Conservation (phyloP, 2,329 filamentous ascomycete species). For the Ophiostoma australiae region DNA sequence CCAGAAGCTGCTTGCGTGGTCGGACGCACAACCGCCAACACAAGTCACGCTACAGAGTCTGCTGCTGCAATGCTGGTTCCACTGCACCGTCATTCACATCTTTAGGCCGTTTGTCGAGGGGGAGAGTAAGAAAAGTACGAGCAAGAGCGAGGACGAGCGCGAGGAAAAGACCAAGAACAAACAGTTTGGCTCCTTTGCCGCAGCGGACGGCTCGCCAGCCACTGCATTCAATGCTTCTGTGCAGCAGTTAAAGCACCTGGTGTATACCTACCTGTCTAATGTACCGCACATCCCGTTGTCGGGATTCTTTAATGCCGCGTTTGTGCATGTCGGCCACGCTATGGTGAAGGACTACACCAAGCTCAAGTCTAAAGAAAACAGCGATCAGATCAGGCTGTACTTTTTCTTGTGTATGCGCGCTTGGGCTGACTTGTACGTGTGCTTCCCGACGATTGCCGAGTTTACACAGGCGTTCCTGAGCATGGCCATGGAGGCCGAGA, state of each 20-base stretch:
- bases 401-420: conserved; percentile 32
- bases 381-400: conserved; percentile 26
- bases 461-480: conserved; percentile 31
- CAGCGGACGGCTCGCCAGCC: background rate
- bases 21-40: conserved; percentile 21
- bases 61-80: conserved; percentile 27
- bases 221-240: background rate
- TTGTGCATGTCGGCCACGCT: conserved; percentile 33
- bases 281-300: conserved; percentile 24
- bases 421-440: conserved; percentile 30
- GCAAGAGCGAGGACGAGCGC: background rate
- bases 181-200: background rate
- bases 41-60: conserved; percentile 21
- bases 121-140: conserved; percentile 1
- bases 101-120: conserved; percentile 25
- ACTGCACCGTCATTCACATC: conserved; percentile 24
- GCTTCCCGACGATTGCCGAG: conserved; percentile 29
- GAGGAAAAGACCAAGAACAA: background rate
- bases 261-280: background rate
- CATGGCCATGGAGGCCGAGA: conserved; percentile 28
- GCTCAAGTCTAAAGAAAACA: conserved; percentile 2
- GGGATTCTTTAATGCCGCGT: conserved; percentile 32
- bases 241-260: background rate
- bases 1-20: conserved; percentile 28
- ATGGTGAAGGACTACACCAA: conserved; percentile 26